These are phyloP conservation scores for Akebia trifoliata DNA, from an alignment of 164 flowering plant genomes.

Conservation along the genomic window DNA sequence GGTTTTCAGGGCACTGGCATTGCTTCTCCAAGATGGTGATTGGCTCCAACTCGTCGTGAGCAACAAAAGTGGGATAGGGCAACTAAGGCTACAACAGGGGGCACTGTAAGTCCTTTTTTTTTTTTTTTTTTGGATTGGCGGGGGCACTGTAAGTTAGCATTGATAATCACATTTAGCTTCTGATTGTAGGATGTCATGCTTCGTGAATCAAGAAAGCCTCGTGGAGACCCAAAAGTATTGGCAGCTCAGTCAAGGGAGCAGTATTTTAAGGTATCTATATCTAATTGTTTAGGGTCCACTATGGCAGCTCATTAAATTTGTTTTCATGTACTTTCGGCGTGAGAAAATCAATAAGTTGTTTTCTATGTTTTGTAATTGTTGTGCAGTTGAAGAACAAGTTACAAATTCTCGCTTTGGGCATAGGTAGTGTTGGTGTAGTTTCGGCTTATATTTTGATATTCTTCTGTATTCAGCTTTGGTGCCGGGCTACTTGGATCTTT, in stretches of 20 bases:
- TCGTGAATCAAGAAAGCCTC: slow-evolving; percentile 49
- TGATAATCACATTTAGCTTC: slow-evolving; percentile 3
- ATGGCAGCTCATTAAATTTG: background rate
- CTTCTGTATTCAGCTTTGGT: slow-evolving; percentile 61
- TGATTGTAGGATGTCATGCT: slow-evolving; percentile 65
- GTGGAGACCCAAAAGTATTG: slow-evolving; percentile 63
- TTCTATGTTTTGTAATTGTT: slow-evolving; percentile 1
- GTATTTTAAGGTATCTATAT: slow-evolving; percentile 58
- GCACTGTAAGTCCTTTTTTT: too few species aligned
- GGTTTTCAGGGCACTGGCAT: slow-evolving; percentile 32
- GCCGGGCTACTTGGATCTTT: slow-evolving; percentile 89
- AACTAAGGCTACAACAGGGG: slow-evolving; percentile 80
- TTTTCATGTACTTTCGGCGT: background rate
- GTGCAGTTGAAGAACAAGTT: slow-evolving; percentile 73
- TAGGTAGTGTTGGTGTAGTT: slow-evolving; percentile 75
- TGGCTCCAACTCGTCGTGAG: slow-evolving; percentile 82
- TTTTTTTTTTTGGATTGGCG: too few species aligned
- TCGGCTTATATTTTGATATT: slow-evolving; percentile 42
- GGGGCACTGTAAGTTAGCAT: slow-evolving; percentile 47
- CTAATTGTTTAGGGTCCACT: background rate
- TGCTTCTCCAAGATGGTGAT: slow-evolving; percentile 54
- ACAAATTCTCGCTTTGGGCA: slow-evolving; percentile 67
- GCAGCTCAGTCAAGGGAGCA: slow-evolving; percentile 85
- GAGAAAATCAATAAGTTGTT: background rate
- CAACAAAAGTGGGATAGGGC: slow-evolving; percentile 95